A percentile compares a stretch with the other conserved stretches of the same genome.
phyloP scores from a whole-genome alignment of 2,329 filamentous ascomycete genomes.

The Mariannaea elegans region DNA sequence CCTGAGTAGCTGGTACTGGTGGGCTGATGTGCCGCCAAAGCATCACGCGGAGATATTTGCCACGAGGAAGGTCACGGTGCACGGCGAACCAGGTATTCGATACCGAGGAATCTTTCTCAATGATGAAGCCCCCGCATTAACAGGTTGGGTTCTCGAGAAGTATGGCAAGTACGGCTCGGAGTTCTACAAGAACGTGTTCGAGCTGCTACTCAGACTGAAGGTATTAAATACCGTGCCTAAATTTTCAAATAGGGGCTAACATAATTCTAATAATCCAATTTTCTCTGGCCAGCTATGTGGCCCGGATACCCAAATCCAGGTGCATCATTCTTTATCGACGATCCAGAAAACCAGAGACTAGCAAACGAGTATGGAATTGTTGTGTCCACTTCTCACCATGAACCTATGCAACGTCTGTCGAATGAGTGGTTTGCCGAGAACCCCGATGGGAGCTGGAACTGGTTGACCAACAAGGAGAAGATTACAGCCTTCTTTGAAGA shows the following conservation, averaged over 20 bases:
- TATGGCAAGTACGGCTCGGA: constrained; percentile 61
- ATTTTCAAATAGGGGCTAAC: constrained; percentile 44
- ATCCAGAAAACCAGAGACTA: constrained; percentile 70
- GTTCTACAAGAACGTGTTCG: constrained; percentile 71
- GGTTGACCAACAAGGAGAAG: constrained; percentile 63
- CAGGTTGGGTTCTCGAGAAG: constrained; percentile 64
- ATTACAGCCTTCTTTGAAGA: constrained; percentile 66
- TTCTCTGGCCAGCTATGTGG: constrained; percentile 79
- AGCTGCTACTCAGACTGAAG: constrained; percentile 52
- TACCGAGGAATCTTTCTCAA: constrained; percentile 71
- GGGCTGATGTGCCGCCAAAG: constrained; percentile 30
- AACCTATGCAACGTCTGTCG: constrained; percentile 70
- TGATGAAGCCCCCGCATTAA: constrained; percentile 57
- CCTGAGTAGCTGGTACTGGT: constrained; percentile 48
- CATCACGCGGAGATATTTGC: constrained; percentile 9
- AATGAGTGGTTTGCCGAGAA: constrained; percentile 53
- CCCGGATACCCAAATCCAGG: constrained; percentile 51
- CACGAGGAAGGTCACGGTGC: neutral
- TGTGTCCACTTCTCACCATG: constrained; percentile 71
- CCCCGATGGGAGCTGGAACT: constrained; percentile 64
- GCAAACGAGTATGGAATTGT: constrained; percentile 73
- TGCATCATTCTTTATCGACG: constrained; percentile 76
- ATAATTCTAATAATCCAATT: constrained; percentile 70
- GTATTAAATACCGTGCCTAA: constrained; percentile 5
- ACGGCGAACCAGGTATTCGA: constrained; percentile 64